Conservation (phyloP, 2,329 filamentous ascomycete genomes). For the Calonectria ilicicola region DNA sequence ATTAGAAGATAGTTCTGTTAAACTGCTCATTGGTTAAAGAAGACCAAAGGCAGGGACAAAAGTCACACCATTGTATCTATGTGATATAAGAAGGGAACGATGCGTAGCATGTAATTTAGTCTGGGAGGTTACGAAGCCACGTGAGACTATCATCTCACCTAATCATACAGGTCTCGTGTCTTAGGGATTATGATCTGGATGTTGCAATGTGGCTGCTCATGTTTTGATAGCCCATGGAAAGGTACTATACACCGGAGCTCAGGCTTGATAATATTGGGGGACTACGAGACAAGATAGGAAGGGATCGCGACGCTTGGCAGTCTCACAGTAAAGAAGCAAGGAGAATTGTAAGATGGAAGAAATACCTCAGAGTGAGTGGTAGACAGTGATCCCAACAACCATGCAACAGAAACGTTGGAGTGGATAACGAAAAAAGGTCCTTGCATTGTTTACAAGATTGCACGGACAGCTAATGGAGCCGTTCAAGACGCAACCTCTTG, state of each 20-base stretch:
- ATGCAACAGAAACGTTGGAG: not conserved
- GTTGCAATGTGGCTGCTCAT: not conserved
- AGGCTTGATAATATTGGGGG: not conserved
- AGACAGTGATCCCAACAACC: not conserved
- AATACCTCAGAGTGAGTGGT: not conserved
- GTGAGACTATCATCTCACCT: too few species aligned
- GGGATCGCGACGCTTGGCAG: not conserved
- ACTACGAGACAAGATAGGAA: not conserved
- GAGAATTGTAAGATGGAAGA: not conserved
- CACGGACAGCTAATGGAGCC: not conserved
- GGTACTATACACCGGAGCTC: not conserved
- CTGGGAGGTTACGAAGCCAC: too few species aligned
- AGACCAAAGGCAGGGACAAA: not conserved
- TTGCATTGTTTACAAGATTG: not conserved
- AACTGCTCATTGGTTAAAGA: not conserved
- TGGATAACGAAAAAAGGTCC: not conserved
- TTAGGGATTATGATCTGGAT: too few species aligned
- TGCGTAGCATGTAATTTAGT: not conserved
- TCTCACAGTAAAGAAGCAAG: not conserved
- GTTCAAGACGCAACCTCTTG: not conserved
- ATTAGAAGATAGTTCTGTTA: not conserved
- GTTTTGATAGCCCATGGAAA: not conserved
- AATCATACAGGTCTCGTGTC: too few species aligned
- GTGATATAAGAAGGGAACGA: too few species aligned
- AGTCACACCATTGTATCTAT: too few species aligned